Percentiles rank a stretch among this genome's conserved stretches.
Conservation (phyloP, 352 stramenopile species). For the Phytophthora crassamura region DNA sequence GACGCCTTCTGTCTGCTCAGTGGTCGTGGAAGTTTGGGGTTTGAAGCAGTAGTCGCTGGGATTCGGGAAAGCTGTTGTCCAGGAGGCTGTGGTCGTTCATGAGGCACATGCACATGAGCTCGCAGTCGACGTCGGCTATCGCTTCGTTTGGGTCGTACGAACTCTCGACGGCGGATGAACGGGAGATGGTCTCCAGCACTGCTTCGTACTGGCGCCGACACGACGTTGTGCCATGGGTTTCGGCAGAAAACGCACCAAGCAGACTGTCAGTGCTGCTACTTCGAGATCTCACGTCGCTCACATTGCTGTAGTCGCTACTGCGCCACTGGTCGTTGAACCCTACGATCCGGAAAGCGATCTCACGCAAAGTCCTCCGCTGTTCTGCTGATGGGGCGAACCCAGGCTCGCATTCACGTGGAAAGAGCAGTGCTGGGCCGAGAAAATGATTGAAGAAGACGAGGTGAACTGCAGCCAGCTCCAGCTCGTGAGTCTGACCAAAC, state of each 20-base stretch:
- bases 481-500: too few species aligned
- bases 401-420: constrained; percentile 22
- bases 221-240: background rate
- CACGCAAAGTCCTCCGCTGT: constrained; percentile 21
- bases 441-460: constrained; percentile 85
- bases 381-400: constrained; percentile 10
- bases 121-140: constrained; percentile 32
- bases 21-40: constrained; percentile 2
- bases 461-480: constrained; percentile 44
- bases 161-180: constrained; percentile 24
- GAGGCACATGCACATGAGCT: constrained; percentile 60
- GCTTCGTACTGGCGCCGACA: constrained; percentile 32
- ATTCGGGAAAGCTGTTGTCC: constrained; percentile 40
- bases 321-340: constrained; percentile 21
- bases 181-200: constrained; percentile 23
- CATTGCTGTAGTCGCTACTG: background rate
- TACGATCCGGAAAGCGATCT: constrained; percentile 27
- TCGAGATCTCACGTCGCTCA: constrained; percentile 4
- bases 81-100: constrained; percentile 74
- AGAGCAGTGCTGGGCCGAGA: constrained; percentile 55
- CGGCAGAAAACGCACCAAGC: constrained; percentile 1
- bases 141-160: constrained; percentile 30
- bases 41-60: constrained; percentile 33
- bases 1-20: constrained; percentile 12
- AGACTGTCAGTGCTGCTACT: constrained; percentile 26